phyloP scores from a whole-genome alignment of 2,329 filamentous ascomycete genomes.

The Incumbomyces delicatus region DNA sequence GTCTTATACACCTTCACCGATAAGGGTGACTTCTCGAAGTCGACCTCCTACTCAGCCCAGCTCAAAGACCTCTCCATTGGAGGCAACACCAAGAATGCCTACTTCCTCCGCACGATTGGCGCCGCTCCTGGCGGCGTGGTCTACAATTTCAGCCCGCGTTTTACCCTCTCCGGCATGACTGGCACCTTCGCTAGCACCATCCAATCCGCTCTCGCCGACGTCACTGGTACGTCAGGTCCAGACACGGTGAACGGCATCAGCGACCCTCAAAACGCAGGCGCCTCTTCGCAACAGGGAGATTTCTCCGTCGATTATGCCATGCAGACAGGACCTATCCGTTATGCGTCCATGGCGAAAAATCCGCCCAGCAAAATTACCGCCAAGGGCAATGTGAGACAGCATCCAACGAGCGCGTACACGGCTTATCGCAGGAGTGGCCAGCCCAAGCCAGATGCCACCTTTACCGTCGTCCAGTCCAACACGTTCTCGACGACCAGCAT shows the following conservation, averaged over 20 bases:
- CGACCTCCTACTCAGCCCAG: conserved; percentile 35
- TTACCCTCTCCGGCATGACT: conserved; percentile 56
- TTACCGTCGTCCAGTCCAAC: conserved; percentile 42
- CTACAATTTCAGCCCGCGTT: conserved; percentile 53
- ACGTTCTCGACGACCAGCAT: conserved; percentile 43
- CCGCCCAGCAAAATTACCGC: conserved; percentile 50
- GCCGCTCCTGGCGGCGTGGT: conserved; percentile 45
- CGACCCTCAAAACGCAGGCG: conserved; percentile 22
- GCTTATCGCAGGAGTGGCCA: conserved; percentile 31
- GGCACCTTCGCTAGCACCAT: conserved; percentile 42
- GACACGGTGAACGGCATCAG: conserved; percentile 18
- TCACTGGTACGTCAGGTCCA: conserved; percentile 22
- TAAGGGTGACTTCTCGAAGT: conserved; percentile 27
- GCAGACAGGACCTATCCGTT: conserved; percentile 49
- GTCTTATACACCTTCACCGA: not conserved
- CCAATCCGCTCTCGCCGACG: conserved; percentile 29
- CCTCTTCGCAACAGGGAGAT: conserved; percentile 15
- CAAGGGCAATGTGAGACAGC: conserved; percentile 40
- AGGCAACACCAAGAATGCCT: conserved; percentile 38
- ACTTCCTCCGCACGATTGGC: conserved; percentile 50
- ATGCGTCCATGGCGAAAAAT: conserved; percentile 52
- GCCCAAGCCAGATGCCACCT: conserved; percentile 39
- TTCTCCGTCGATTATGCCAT: conserved; percentile 43
- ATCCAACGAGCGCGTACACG: conserved; percentile 45
- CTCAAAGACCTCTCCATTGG: conserved; percentile 23